Percentiles rank a stretch among this genome's conserved stretches.
phyloP scores from a whole-genome alignment of 176 grass and related monocot genomes.

The Canna indica region DNA sequence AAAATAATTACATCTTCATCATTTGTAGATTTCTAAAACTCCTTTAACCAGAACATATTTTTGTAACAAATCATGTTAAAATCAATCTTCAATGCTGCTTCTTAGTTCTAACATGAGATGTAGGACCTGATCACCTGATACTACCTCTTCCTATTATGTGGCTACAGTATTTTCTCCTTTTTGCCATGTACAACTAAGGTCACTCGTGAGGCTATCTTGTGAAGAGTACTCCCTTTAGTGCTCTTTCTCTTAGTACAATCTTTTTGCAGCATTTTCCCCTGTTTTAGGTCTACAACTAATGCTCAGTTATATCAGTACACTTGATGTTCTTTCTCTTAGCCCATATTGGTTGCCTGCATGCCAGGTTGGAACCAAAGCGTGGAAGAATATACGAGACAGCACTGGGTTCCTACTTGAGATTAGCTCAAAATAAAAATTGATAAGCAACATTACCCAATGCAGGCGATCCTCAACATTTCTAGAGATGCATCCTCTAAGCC shows the following conservation, averaged over 20 bases:
- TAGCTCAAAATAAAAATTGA: conserved; percentile 72
- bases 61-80: no score
- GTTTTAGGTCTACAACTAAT: background rate
- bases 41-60: no score
- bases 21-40: no score
- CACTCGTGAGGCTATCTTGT: no score
- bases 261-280: background rate
- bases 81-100: background rate
- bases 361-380: conserved; percentile 64
- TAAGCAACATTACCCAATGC: conserved; percentile 20
- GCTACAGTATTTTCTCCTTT: background rate
- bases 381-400: conserved; percentile 47
- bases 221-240: no score
- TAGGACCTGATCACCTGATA: background rate
- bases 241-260: no score
- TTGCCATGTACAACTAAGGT: no score
- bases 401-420: conserved; percentile 45
- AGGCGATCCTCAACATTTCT: conserved; percentile 30
- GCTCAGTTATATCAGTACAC: conserved; percentile 7
- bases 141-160: background rate
- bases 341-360: conserved; percentile 1
- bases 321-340: conserved; percentile 5
- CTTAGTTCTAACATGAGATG: no score
- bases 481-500: conserved; percentile 15
- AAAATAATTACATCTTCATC: no score